Evolutionary conservation across 2,329 filamentous ascomycete genomes (phyloP).

Genomic region (Hymenotorrendiella dingleyae): DNA sequence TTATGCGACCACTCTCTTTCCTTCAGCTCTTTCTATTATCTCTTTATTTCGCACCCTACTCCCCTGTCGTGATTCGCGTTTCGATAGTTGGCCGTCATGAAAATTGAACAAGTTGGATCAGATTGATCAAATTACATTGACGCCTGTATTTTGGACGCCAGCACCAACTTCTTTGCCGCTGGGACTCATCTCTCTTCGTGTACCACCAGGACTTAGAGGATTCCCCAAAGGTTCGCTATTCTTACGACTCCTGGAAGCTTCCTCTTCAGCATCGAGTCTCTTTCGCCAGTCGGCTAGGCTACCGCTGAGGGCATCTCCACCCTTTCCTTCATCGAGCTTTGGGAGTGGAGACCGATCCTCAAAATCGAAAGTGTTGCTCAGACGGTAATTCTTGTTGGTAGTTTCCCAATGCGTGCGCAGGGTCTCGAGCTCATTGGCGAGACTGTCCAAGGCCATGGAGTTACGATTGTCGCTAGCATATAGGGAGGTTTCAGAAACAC

Average conservation of each 20-base stretch:
- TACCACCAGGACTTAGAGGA: constrained; percentile 6
- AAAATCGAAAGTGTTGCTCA: constrained; percentile 86
- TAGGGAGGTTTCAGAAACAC: constrained; percentile 53
- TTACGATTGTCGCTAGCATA: constrained; percentile 48
- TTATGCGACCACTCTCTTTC: no score
- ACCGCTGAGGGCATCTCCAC: constrained; percentile 56
- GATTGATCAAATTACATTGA: constrained; percentile 1
- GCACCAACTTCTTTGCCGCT: constrained; percentile 21
- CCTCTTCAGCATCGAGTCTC: constrained; percentile 54
- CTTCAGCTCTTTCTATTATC: no score
- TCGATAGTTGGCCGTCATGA: background rate
- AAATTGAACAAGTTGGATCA: background rate
- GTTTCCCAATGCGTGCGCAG: constrained; percentile 90
- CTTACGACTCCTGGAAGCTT: constrained; percentile 19
- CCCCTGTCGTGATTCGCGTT: constrained; percentile 5
- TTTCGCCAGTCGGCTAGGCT: constrained; percentile 77
- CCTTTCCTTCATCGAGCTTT: constrained; percentile 34
- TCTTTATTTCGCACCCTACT: no score
- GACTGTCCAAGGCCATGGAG: constrained; percentile 74
- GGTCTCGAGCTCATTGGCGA: constrained; percentile 87
- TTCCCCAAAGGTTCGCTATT: constrained; percentile 11
- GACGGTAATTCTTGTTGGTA: constrained; percentile 88
- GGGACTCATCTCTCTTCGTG: constrained; percentile 24
- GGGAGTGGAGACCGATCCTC: constrained; percentile 31
- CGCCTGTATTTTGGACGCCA: background rate